Percentiles rank a stretch among this genome's conserved stretches.
phyloP scores from a whole-genome alignment of 495 filamentous ascomycete species.

The Aspergillus hancockii region DNA sequence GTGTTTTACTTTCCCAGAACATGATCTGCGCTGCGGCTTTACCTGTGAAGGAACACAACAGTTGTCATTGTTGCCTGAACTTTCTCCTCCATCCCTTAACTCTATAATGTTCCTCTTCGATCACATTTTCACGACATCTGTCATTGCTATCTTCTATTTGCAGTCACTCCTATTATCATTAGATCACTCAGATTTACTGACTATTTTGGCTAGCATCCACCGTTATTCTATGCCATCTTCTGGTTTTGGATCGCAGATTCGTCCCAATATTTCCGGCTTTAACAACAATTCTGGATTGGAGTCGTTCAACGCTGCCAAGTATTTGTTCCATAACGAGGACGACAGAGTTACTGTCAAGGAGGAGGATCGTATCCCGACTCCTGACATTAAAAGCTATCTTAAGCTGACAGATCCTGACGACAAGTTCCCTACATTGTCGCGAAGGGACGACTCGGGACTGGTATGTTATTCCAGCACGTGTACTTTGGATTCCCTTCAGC shows the following conservation, averaged over 20 bases:
- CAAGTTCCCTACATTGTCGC: slow-evolving; percentile 79
- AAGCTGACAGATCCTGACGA: slow-evolving; percentile 75
- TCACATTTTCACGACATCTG: background rate
- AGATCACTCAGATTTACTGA: slow-evolving; percentile 16
- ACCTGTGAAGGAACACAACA: slow-evolving; percentile 5
- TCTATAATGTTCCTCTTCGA: background rate
- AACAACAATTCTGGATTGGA: slow-evolving; percentile 52
- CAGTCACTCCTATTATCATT: slow-evolving; percentile 14
- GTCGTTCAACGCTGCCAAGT: slow-evolving; percentile 76
- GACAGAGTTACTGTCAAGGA: slow-evolving; percentile 51
- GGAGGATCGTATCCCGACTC: slow-evolving; percentile 54
- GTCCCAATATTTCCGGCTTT: slow-evolving; percentile 48
- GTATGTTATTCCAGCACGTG: slow-evolving; percentile 50
- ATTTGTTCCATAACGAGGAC: slow-evolving; percentile 83
- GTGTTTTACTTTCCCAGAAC: slow-evolving; percentile 14
- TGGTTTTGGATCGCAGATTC: slow-evolving; percentile 58
- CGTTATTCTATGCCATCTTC: slow-evolving; percentile 89
- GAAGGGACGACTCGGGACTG: slow-evolving; percentile 66
- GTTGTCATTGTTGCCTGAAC: background rate
- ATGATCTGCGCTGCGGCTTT: background rate
- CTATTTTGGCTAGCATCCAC: slow-evolving; percentile 57
- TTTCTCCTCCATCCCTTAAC: background rate
- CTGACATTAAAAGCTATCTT: slow-evolving; percentile 67
- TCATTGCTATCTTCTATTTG: slow-evolving; percentile 11
- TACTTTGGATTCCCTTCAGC: background rate